Evolutionary conservation across 371 early-diverging fungal species (phyloP).

Genomic region (Mucor indicus): DNA sequence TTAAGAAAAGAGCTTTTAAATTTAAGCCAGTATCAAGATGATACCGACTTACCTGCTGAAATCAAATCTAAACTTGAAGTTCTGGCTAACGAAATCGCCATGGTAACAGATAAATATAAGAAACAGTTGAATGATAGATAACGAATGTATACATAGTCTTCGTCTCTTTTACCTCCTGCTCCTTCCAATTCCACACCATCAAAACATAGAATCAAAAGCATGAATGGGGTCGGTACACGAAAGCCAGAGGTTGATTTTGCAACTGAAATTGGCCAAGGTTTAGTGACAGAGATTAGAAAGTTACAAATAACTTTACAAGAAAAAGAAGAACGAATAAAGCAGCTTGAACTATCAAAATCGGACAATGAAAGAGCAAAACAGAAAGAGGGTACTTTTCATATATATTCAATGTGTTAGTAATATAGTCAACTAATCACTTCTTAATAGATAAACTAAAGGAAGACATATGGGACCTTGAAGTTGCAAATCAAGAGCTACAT

Average conservation of each 20-base stretch:
- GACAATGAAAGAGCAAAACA: conserved; percentile 51
- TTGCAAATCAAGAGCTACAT: conserved; percentile 58
- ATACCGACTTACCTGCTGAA: too few relatives aligned
- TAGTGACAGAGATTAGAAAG: conserved; percentile 47
- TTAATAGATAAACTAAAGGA: conserved; percentile 54
- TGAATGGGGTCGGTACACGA: conserved; percentile 29
- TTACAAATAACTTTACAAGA: conserved; percentile 48
- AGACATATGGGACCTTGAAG: conserved; percentile 59
- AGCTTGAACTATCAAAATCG: conserved; percentile 56
- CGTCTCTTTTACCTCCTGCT: conserved; percentile 30
- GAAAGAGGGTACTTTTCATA: conserved; percentile 61
- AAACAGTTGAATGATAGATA: conserved; percentile 1
- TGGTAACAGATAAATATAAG: conserved; percentile 3
- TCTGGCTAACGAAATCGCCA: conserved; percentile 18
- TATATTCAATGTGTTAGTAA: too few relatives aligned
- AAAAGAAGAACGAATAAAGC: conserved; percentile 62
- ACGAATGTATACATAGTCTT: background rate
- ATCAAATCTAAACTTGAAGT: too few relatives aligned
- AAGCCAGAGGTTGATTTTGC: conserved; percentile 55
- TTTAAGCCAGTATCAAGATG: too few relatives aligned
- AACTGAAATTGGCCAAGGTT: conserved; percentile 50
- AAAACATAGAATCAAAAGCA: conserved; percentile 34
- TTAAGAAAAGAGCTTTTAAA: conserved; percentile 8
- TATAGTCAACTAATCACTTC: background rate
- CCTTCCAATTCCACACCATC: conserved; percentile 34